Base-by-base conservation (phyloP, 208 protist species). In the Wallacemonas sp. region DNA sequence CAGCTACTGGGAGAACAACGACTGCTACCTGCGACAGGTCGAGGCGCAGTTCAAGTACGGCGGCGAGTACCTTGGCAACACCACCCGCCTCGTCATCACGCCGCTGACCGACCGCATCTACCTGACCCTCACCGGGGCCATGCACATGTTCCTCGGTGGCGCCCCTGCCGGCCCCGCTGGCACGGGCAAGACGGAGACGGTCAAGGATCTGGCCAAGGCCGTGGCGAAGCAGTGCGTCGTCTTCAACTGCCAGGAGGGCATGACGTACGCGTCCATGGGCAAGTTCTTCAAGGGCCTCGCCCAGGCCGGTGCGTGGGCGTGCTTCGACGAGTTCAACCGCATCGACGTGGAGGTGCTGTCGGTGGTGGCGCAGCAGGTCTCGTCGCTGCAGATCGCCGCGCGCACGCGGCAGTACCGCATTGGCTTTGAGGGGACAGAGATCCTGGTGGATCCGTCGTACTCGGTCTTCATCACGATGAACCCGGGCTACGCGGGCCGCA, bases 251-350 rank as follows among this genome's bases (percentile, higher is more conserved):
- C 94, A 97, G 68, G 95, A 98, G 65, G 94, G 95, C 61, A 97
- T 98, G 91, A 97, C 96, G 36, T 97, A 94, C 69, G 81, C 88
- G n/a, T 97, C 96, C 32, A 98, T 98, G 97, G 95, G 92, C 31
- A 98, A 98, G 74, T 98, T 98, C 87, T 98, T 98, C 81, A 98
- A 98, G 65, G 96, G 96, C 1, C 87, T 99, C 11, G 97, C 96
- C 5, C 93, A 96, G 67, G 84, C 92, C 22, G 97, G 97, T 57
- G 97, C 97, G 38, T 99, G 96, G 96, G 91, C 97, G 20, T 99
- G 97, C 79, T 99, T 99, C 74, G 98, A 99, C 75, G 98, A 99
- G 85, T 99, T 99, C 92, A 99, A 99, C 82, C 91, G 98, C 65
- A 99, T 99, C 81, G 95, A 99, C 61, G 93, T 99, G 18, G 97